phyloP scores from a whole-genome alignment of 192 early-diverging fungal species.

The Bifiguratus adelaidae region DNA sequence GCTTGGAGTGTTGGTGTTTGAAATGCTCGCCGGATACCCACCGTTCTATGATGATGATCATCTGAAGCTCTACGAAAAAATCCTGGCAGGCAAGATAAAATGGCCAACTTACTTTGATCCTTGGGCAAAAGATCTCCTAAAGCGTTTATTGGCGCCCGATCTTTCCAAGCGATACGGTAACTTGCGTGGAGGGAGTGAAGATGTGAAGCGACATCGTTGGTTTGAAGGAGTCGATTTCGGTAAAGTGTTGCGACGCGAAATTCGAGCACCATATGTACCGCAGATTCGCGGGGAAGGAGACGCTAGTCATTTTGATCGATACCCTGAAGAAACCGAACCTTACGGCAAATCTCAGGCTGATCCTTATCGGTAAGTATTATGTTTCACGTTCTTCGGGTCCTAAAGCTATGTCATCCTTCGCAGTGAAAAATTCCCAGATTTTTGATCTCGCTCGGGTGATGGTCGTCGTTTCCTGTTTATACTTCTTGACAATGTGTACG shows the following conservation, averaged over 20 bases:
- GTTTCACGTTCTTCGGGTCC: neutral
- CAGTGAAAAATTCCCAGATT: neutral
- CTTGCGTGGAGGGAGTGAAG: constrained; percentile 67
- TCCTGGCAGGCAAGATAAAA: constrained; percentile 68
- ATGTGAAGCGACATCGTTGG: constrained; percentile 95
- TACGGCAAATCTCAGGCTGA: constrained; percentile 49
- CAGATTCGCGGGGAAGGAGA: constrained; percentile 75
- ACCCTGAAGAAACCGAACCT: constrained; percentile 83
- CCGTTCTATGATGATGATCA: constrained; percentile 96
- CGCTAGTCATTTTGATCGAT: constrained; percentile 89
- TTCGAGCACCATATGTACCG: constrained; percentile 83
- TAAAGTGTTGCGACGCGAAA: constrained; percentile 53
- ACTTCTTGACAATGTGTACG: no score
- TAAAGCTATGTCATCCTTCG: neutral
- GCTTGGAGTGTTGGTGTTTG: constrained; percentile 86
- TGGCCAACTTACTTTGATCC: constrained; percentile 85
- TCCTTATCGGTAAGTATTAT: constrained; percentile 3
- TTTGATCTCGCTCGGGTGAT: neutral
- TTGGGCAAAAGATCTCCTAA: constrained; percentile 73
- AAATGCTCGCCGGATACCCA: constrained; percentile 88
- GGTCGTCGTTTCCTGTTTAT: no score
- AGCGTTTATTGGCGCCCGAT: constrained; percentile 69
- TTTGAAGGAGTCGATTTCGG: constrained; percentile 92
- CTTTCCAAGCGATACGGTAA: constrained; percentile 83
- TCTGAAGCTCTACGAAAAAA: constrained; percentile 89